These are phyloP conservation scores for Trypanosoma rangeli DNA, from an alignment of 208 protist species.

Conservation along the genomic window DNA sequence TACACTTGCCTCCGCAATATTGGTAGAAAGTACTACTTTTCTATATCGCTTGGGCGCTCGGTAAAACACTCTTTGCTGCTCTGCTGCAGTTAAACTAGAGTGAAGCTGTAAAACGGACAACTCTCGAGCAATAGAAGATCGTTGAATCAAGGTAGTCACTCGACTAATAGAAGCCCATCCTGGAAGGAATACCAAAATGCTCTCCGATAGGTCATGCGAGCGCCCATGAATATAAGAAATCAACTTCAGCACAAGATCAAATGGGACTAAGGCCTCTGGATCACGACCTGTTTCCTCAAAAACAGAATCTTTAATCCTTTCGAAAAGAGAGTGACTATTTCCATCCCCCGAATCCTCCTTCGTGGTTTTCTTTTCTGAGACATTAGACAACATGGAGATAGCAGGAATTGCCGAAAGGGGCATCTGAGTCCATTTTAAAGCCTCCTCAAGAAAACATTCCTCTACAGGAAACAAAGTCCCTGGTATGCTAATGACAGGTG, in stretches of 20 bases:
- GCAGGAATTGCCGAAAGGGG: slow-evolving; percentile 31
- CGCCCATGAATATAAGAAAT: slow-evolving; percentile 58
- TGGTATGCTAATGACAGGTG: slow-evolving; percentile 79
- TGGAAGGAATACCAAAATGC: slow-evolving; percentile 89
- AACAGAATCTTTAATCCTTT: slow-evolving; percentile 59
- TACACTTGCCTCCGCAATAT: slow-evolving; percentile 97
- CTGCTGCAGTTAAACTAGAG: slow-evolving; percentile 81
- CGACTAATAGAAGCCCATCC: slow-evolving; percentile 88
- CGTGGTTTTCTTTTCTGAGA: slow-evolving; percentile 11
- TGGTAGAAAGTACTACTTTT: slow-evolving; percentile 96
- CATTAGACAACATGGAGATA: slow-evolving; percentile 29
- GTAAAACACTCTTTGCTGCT: slow-evolving; percentile 92
- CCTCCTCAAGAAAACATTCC: slow-evolving; percentile 90
- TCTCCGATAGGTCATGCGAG: slow-evolving; percentile 45
- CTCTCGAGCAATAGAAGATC: slow-evolving; percentile 39
- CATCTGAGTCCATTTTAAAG: slow-evolving; percentile 44
- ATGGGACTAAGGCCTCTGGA: slow-evolving; percentile 64
- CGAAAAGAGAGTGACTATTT: slow-evolving; percentile 33
- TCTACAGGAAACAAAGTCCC: slow-evolving; percentile 79
- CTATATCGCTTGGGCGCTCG: slow-evolving; percentile 66
- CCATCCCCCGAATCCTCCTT: slow-evolving; percentile 5
- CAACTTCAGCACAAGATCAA: slow-evolving; percentile 65
- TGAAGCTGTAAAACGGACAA: slow-evolving; percentile 89
- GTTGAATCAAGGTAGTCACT: slow-evolving; percentile 53
- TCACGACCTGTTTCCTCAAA: slow-evolving; percentile 55